Conservation (phyloP, 2,329 filamentous ascomycete species). For the Ophiostoma sp. region DNA sequence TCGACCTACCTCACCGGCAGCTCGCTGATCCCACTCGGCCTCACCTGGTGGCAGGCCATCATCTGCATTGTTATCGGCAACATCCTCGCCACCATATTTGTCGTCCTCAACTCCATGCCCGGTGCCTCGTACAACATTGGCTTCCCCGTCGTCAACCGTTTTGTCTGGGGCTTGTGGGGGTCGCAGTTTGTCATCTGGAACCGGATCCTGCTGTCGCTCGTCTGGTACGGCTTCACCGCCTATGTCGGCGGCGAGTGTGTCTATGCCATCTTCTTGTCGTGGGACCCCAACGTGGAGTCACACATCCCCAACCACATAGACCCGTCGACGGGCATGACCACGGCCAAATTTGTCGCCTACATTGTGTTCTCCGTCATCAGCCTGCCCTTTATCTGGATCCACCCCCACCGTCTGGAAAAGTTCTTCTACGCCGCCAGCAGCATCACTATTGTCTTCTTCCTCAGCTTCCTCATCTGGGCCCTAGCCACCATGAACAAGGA, state of each 20-base stretch:
- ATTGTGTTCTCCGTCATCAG: slow-evolving; percentile 14
- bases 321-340: slow-evolving; percentile 12
- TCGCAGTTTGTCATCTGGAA: slow-evolving; percentile 14
- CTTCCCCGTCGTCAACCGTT: slow-evolving; percentile 12
- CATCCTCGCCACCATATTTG: not conserved
- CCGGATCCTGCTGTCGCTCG: slow-evolving; percentile 11
- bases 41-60: slow-evolving; percentile 12
- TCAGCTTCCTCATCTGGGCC: slow-evolving; percentile 8
- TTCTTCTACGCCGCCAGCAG: slow-evolving; percentile 12
- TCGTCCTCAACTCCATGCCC: slow-evolving; percentile 13
- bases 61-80: slow-evolving; percentile 12
- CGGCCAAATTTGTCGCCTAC: slow-evolving; percentile 14
- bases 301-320: slow-evolving; percentile 9
- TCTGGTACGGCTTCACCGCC: slow-evolving; percentile 12
- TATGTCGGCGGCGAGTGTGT: slow-evolving; percentile 13
- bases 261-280: slow-evolving; percentile 9
- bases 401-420: not conserved
- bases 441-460: slow-evolving; percentile 8
- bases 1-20: slow-evolving; percentile 13
- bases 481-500: slow-evolving; percentile 10
- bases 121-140: slow-evolving; percentile 11
- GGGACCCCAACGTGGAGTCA: not conserved
- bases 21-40: slow-evolving; percentile 9
- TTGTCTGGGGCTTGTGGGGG: slow-evolving; percentile 12
- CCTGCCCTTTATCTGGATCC: slow-evolving; percentile 14